These are phyloP conservation scores for Psidium friedrichsthalianum DNA, from an alignment of 345 rosid species.

Conservation along the genomic window DNA sequence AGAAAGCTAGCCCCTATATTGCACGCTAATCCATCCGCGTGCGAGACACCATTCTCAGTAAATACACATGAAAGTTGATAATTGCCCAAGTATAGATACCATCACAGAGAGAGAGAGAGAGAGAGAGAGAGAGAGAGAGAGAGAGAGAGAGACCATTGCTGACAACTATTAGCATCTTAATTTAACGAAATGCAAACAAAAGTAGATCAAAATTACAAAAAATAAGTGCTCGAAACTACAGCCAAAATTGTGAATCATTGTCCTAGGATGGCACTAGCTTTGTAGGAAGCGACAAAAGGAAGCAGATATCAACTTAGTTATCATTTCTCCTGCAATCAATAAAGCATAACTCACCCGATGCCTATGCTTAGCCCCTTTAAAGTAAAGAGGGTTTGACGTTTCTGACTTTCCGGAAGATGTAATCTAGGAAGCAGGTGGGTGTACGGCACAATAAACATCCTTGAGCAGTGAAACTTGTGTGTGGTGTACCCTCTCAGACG, in stretches of 20 bases:
- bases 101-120: background rate
- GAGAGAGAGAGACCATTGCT: background rate
- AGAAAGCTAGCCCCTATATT: background rate
- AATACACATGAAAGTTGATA: background rate
- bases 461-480: constrained; percentile 89
- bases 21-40: background rate
- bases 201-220: background rate
- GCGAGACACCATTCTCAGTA: background rate
- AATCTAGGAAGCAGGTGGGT: constrained; percentile 76
- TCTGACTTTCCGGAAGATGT: constrained; percentile 41
- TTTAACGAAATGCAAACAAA: background rate
- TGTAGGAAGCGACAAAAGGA: background rate
- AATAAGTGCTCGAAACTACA: background rate
- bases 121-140: background rate
- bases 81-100: background rate
- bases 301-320: background rate
- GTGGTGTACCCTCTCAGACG: constrained; percentile 51
- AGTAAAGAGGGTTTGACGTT: constrained; percentile 65
- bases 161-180: background rate
- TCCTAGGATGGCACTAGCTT: background rate
- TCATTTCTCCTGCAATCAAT: background rate
- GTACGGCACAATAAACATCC: constrained; percentile 89
- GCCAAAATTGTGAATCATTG: background rate
- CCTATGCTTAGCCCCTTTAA: constrained; percentile 93
- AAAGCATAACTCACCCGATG: constrained; percentile 44